Evolutionary conservation across 495 filamentous ascomycete species (phyloP).

Genomic region (Aspergillus sparsus): DNA sequence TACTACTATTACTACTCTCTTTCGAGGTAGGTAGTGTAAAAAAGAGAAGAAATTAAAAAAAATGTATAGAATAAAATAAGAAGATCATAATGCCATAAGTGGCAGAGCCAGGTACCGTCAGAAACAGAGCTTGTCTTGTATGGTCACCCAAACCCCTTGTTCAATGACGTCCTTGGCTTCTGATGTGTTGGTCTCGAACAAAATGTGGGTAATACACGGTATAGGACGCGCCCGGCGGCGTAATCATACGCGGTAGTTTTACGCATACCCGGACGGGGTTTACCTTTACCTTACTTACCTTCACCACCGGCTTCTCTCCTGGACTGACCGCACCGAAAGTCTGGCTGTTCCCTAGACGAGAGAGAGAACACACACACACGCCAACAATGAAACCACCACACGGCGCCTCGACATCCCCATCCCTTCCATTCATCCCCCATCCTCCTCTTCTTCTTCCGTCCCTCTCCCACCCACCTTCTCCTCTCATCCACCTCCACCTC

Average conservation of each 20-base stretch:
- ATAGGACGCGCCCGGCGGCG: background rate
- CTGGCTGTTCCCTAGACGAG: constrained; percentile 31
- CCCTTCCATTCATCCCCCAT: constrained; percentile 32
- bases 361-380: constrained; percentile 27
- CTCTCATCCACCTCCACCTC: constrained; percentile 18
- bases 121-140: background rate
- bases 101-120: constrained; percentile 3
- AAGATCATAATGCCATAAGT: background rate
- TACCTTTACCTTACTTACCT: constrained; percentile 3
- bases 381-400: constrained; percentile 36
- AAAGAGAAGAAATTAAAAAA: background rate
- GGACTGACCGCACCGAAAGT: constrained; percentile 28
- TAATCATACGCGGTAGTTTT: constrained; percentile 8
- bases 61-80: background rate
- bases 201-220: background rate
- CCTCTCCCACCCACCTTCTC: constrained; percentile 23
- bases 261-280: background rate
- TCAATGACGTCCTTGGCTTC: background rate
- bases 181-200: background rate
- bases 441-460: constrained; percentile 24
- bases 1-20: too few species aligned
- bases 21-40: too few species aligned
- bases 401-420: constrained; percentile 29
- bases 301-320: constrained; percentile 25
- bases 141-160: background rate